Conservation (phyloP, 768 basidiomycete genomes). For the Psilocybe sp. region DNA sequence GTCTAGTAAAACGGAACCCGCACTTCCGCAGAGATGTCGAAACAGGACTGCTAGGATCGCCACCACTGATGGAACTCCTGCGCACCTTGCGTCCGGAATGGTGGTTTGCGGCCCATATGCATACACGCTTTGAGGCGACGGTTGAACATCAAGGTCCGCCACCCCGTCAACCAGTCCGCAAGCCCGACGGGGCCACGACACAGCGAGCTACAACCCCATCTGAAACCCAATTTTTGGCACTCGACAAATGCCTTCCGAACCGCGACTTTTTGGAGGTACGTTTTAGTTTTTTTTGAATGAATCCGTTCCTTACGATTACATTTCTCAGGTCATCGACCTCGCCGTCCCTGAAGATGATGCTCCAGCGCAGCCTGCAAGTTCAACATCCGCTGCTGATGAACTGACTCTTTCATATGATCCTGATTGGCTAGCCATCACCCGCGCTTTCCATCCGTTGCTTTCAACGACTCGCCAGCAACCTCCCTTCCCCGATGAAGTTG, state of each 20-base stretch:
- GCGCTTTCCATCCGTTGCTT: constrained; percentile 81
- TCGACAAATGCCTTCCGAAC: constrained; percentile 83
- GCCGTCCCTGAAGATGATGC: background rate
- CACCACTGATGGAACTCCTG: constrained; percentile 79
- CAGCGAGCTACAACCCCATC: constrained; percentile 20
- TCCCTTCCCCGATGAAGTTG: constrained; percentile 56
- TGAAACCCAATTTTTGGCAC: constrained; percentile 68
- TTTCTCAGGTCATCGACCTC: background rate
- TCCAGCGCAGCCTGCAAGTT: background rate
- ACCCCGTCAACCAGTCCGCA: constrained; percentile 17
- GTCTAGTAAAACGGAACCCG: constrained; percentile 70
- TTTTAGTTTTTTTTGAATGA: background rate
- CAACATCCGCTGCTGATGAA: background rate
- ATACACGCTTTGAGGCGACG: constrained; percentile 79
- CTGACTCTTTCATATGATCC: constrained; percentile 71
- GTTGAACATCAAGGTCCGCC: constrained; percentile 38
- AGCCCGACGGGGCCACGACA: constrained; percentile 50
- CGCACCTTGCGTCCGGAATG: constrained; percentile 68
- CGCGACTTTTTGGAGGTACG: constrained; percentile 79
- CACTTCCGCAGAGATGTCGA: constrained; percentile 73
- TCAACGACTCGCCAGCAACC: constrained; percentile 48
- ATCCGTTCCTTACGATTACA: background rate
- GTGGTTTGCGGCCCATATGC: constrained; percentile 95
- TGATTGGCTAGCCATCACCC: constrained; percentile 92
- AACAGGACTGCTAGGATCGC: constrained; percentile 74